A percentile compares a stretch with the other conserved stretches of the same genome.
Evolutionary conservation across 768 basidiomycete genomes (phyloP).

Genomic region (Gymnopilus dilepis): DNA sequence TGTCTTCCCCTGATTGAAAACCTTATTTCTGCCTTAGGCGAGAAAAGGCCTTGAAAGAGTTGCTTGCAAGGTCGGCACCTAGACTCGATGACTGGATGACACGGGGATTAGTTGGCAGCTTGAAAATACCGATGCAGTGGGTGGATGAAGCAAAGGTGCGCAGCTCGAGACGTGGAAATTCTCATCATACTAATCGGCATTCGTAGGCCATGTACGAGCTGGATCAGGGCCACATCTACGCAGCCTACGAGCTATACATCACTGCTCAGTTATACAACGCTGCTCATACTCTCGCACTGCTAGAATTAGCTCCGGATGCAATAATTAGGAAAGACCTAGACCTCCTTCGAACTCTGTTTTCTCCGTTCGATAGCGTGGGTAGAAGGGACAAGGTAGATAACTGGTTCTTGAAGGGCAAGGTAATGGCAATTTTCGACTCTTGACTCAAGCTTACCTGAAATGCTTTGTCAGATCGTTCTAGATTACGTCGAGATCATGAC

Average conservation of each 20-base stretch:
- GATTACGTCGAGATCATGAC: conserved; percentile 74
- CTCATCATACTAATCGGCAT: conserved; percentile 2
- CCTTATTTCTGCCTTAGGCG: conserved; percentile 55
- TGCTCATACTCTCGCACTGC: conserved; percentile 85
- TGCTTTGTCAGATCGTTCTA: conserved; percentile 57
- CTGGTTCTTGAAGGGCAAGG: conserved; percentile 89
- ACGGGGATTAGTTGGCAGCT: conserved; percentile 71
- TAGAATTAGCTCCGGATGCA: conserved; percentile 88
- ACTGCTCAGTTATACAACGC: conserved; percentile 69
- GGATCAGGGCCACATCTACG: conserved; percentile 63
- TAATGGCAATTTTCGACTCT: conserved; percentile 34
- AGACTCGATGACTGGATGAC: conserved; percentile 76
- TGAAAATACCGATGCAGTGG: conserved; percentile 86
- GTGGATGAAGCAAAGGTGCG: conserved; percentile 87
- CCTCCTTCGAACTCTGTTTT: conserved; percentile 73
- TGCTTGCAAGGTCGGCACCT: conserved; percentile 72
- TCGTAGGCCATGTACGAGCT: conserved; percentile 70
- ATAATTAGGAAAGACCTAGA: conserved; percentile 70
- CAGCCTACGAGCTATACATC: conserved; percentile 80
- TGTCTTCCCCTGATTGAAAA: conserved; percentile 1
- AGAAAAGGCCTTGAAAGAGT: conserved; percentile 79
- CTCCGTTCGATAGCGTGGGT: conserved; percentile 54
- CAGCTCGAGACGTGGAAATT: not conserved
- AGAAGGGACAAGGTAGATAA: conserved; percentile 57
- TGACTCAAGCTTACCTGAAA: not conserved